These are phyloP conservation scores for Phytopythium aichiense DNA, from an alignment of 352 stramenopile species.

Conservation along the genomic window DNA sequence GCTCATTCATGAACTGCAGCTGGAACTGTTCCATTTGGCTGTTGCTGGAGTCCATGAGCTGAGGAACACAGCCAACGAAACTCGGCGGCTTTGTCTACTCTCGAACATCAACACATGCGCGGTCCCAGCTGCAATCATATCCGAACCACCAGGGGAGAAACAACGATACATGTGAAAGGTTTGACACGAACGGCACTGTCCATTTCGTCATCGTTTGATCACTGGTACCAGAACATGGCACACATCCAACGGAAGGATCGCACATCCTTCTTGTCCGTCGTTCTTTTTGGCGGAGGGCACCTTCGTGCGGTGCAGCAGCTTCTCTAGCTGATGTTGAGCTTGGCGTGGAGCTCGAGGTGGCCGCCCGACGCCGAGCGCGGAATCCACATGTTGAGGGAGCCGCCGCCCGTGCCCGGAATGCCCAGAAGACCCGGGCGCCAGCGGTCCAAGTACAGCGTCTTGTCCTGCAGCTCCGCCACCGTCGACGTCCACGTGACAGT, in stretches of 20 bases:
- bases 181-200: neutral
- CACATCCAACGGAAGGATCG: neutral
- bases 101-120: too few species aligned
- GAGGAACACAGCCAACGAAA: too few species aligned
- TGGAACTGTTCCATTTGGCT: too few species aligned
- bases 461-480: slow-evolving; percentile 30
- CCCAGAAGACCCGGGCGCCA: slow-evolving; percentile 54
- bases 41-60: too few species aligned
- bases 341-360: slow-evolving; percentile 40
- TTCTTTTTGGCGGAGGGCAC: neutral
- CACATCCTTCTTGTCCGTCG: neutral
- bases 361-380: slow-evolving; percentile 33
- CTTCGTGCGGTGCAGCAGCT: slow-evolving; percentile 4
- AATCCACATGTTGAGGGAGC: slow-evolving; percentile 60
- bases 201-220: neutral
- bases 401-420: slow-evolving; percentile 49
- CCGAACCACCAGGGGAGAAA: too few species aligned
- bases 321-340: slow-evolving; percentile 36
- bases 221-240: neutral
- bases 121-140: too few species aligned
- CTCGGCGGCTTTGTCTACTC: too few species aligned
- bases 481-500: slow-evolving; percentile 37
- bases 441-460: slow-evolving; percentile 68
- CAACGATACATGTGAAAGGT: too few species aligned
- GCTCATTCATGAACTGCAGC: too few species aligned